Conservation (phyloP, 2,329 filamentous ascomycete species). For the Sarocladium oryzae region DNA sequence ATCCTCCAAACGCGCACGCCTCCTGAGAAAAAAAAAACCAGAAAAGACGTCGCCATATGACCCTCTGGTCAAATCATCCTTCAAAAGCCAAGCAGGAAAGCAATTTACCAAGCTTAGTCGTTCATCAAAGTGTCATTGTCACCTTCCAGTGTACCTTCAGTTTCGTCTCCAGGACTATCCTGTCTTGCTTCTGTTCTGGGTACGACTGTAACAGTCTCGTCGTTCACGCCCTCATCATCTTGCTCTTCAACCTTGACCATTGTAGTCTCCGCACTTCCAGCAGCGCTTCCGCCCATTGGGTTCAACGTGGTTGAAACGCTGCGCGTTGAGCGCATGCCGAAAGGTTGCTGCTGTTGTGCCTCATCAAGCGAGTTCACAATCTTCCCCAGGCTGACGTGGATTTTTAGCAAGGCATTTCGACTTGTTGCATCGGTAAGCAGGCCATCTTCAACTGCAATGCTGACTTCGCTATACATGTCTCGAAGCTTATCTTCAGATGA, state of each 20-base stretch:
- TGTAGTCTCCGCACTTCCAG: slow-evolving; percentile 32
- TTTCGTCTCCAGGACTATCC: slow-evolving; percentile 33
- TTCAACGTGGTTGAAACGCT: slow-evolving; percentile 31
- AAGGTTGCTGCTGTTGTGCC: slow-evolving; percentile 19
- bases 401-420: slow-evolving; percentile 60
- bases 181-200: slow-evolving; percentile 28
- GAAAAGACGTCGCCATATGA: too few relatives aligned
- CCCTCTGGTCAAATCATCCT: slow-evolving; percentile 11
- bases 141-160: slow-evolving; percentile 25
- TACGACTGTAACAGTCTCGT: slow-evolving; percentile 24
- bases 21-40: slow-evolving; percentile 18
- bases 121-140: slow-evolving; percentile 13
- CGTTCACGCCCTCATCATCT: slow-evolving; percentile 39
- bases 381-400: slow-evolving; percentile 61
- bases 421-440: slow-evolving; percentile 54
- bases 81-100: slow-evolving; percentile 3
- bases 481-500: slow-evolving; percentile 53
- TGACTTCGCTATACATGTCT: slow-evolving; percentile 50
- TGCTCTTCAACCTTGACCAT: slow-evolving; percentile 30
- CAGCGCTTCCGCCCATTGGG: slow-evolving; percentile 26
- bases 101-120: slow-evolving; percentile 7
- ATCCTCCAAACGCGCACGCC: slow-evolving; percentile 2
- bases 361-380: slow-evolving; percentile 56
- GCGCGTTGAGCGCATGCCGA: slow-evolving; percentile 33
- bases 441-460: slow-evolving; percentile 56